Conservation (phyloP, 1,139 yeast species). For the Spathaspora sp. region DNA sequence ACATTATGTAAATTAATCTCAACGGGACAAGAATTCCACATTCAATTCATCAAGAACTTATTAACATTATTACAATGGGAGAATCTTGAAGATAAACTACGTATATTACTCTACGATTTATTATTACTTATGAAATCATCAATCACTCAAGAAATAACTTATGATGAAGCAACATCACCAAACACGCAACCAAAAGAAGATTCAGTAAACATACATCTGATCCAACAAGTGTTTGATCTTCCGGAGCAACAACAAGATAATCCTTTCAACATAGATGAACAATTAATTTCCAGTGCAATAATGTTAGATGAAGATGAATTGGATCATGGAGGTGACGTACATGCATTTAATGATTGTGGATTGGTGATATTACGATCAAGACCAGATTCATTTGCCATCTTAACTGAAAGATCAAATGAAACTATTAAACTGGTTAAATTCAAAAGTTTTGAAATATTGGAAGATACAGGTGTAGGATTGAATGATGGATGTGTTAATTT, state of each 20-base stretch:
- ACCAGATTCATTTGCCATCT: conserved; percentile 20
- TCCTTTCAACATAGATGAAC: conserved; percentile 24
- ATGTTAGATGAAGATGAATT: conserved; percentile 39
- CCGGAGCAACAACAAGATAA: conserved; percentile 33
- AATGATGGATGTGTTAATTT: conserved; percentile 73
- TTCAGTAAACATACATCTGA: conserved; percentile 2
- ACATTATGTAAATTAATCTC: conserved; percentile 33
- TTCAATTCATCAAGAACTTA: conserved; percentile 44
- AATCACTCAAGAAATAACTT: conserved; percentile 22
- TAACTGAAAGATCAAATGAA: conserved; percentile 9
- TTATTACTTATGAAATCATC: conserved; percentile 53
- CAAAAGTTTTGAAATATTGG: conserved; percentile 63
- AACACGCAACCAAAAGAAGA: conserved; percentile 4
- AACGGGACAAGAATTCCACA: conserved; percentile 30
- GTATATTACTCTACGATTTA: conserved; percentile 62
- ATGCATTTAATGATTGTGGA: conserved; percentile 28
- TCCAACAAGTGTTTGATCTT: conserved; percentile 27
- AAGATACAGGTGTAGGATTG: conserved; percentile 57
- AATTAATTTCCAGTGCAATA: conserved; percentile 24
- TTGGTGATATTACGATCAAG: conserved; percentile 23
- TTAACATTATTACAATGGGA: conserved; percentile 45
- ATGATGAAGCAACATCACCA: conserved; percentile 15
- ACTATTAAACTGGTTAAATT: conserved; percentile 24
- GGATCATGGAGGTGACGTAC: conserved; percentile 32
- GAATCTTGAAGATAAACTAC: conserved; percentile 49